A percentile compares a stretch with the other conserved stretches of the same genome.
Evolutionary conservation across 345 rosid species (phyloP).

Genomic region (Eucalyptus pauciflora): DNA sequence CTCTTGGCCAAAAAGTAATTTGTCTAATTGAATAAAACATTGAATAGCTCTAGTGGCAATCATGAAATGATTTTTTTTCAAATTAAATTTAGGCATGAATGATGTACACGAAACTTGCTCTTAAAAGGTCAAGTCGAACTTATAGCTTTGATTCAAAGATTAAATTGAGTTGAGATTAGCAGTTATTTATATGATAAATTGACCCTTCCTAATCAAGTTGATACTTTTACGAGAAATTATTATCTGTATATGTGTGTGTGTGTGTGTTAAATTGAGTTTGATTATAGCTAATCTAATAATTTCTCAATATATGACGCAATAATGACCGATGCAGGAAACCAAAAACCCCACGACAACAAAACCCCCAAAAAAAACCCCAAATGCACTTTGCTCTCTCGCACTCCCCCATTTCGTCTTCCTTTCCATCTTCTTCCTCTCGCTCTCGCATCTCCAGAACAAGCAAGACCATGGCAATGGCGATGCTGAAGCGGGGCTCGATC

Average conservation of each 20-base stretch:
- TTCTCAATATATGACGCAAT: neutral
- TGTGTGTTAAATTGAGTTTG: neutral
- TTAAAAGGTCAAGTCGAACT: fast-evolving
- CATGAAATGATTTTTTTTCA: neutral
- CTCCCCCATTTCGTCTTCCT: neutral
- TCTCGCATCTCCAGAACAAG: neutral
- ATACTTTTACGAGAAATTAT: neutral
- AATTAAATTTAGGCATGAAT: neutral
- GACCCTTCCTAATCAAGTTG: neutral
- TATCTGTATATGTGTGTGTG: neutral
- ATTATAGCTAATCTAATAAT: neutral
- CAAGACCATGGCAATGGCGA: neutral
- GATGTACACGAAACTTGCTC: fast-evolving
- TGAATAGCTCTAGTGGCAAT: too few relatives aligned
- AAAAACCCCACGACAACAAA: neutral
- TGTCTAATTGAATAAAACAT: neutral
- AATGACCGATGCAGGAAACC: neutral
- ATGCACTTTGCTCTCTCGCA: too few relatives aligned
- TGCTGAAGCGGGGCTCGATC: neutral
- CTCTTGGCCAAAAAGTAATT: neutral
- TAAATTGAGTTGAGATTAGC: neutral
- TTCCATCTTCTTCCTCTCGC: neutral
- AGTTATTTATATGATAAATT: neutral
- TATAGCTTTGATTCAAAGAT: fast-evolving
- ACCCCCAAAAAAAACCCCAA: neutral